Evolutionary conservation across 129 eudicot genomes (phyloP).

Genomic region (Lactuca sativa): DNA sequence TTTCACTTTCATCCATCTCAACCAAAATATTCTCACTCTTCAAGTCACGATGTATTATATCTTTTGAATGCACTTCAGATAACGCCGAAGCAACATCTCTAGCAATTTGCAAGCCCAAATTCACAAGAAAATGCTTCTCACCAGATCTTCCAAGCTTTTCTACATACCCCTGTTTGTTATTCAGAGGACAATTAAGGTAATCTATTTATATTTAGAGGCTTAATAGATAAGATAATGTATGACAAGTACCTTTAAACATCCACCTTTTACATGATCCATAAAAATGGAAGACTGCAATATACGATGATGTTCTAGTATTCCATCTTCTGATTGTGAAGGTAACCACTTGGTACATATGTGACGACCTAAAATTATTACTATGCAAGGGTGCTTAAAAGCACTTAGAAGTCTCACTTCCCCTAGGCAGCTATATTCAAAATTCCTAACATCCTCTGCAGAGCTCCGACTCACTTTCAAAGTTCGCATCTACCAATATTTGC

Average conservation of each 20-base stretch:
- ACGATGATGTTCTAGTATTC: conserved; percentile 51
- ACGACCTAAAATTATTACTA: conserved; percentile 81
- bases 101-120: conserved; percentile 51
- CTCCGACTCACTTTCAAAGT: conserved; percentile 55
- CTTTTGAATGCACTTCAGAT: conserved; percentile 73
- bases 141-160: conserved; percentile 61
- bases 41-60: conserved; percentile 92
- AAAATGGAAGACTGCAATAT: conserved; percentile 70
- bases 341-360: conserved; percentile 74
- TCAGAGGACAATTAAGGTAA: conserved; percentile 12
- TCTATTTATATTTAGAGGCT: no score
- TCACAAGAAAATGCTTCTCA: conserved; percentile 56
- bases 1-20: conserved; percentile 59
- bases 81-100: conserved; percentile 79
- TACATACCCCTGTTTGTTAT: conserved; percentile 63
- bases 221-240: no score
- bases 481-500: no score
- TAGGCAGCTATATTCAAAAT: conserved; percentile 70
- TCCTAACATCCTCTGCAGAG: conserved; percentile 58
- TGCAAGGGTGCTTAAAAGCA: conserved; percentile 72
- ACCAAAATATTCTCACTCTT: conserved; percentile 84
- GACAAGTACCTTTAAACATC: conserved; percentile 64
- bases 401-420: conserved; percentile 86
- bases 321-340: conserved; percentile 46
- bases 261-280: conserved; percentile 90